Conservation (phyloP, 768 basidiomycete species). For the Lyophyllum semitale region DNA sequence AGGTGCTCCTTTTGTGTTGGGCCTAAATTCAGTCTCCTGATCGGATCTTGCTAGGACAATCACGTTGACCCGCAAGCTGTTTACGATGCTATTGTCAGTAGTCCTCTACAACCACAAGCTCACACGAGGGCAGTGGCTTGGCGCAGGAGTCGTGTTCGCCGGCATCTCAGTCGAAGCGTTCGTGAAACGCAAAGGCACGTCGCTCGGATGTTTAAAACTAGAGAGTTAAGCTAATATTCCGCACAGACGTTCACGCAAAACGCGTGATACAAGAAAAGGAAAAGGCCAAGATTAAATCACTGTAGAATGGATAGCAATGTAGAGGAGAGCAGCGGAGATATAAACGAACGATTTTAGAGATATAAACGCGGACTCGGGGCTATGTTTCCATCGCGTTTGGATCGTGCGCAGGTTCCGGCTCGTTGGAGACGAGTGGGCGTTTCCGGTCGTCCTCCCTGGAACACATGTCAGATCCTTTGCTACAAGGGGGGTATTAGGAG, state of each 20-base stretch:
- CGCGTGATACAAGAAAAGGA: slow-evolving; percentile 81
- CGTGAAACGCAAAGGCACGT: slow-evolving; percentile 82
- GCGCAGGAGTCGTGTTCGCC: slow-evolving; percentile 91
- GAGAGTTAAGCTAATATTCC: not conserved
- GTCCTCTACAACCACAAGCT: slow-evolving; percentile 88
- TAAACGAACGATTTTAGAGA: not conserved
- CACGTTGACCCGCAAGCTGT: slow-evolving; percentile 94
- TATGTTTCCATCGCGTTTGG: slow-evolving; percentile 54
- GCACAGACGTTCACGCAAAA: slow-evolving; percentile 81
- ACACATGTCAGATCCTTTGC: slow-evolving; percentile 1
- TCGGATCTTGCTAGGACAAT: slow-evolving; percentile 64
- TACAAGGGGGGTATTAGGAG: not conserved
- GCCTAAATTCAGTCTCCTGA: not conserved
- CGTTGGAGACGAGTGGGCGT: slow-evolving; percentile 40
- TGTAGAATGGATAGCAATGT: slow-evolving; percentile 40
- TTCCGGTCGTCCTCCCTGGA: slow-evolving; percentile 49
- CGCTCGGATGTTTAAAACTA: not conserved
- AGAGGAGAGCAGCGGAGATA: not conserved
- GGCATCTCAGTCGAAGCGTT: slow-evolving; percentile 94
- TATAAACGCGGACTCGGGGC: not conserved
- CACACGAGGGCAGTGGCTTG: slow-evolving; percentile 86
- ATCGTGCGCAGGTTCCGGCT: slow-evolving; percentile 33
- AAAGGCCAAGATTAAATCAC: slow-evolving; percentile 77
- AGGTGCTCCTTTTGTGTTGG: slow-evolving; percentile 14
- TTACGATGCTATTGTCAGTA: slow-evolving; percentile 97